A percentile compares a stretch with the other conserved stretches of the same genome.
Evolutionary conservation across 2,329 filamentous ascomycete species (phyloP).

Genomic region (Chaetothyriales sp.): DNA sequence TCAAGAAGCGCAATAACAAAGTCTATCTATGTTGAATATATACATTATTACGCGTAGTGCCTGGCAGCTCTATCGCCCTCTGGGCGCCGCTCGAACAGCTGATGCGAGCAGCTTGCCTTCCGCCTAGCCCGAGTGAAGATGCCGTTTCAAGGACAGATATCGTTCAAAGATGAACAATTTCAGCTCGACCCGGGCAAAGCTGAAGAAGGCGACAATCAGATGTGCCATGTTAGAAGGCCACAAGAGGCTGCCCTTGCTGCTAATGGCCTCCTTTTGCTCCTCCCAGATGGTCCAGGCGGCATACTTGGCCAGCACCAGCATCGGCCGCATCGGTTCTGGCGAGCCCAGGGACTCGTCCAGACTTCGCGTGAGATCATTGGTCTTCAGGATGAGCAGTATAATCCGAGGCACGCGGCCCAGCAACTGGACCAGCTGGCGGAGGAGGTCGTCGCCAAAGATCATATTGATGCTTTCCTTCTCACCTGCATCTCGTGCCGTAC

Average conservation of each 20-base stretch:
- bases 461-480: constrained; percentile 81
- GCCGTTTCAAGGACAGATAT: constrained; percentile 38
- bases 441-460: constrained; percentile 72
- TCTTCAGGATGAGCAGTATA: constrained; percentile 91
- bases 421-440: constrained; percentile 76
- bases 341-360: constrained; percentile 66
- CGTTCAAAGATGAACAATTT: constrained; percentile 47
- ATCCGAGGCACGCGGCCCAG: constrained; percentile 80
- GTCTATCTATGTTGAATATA: no score
- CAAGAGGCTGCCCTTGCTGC: constrained; percentile 36
- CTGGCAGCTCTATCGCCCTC: no score
- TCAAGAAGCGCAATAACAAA: no score
- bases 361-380: constrained; percentile 87
- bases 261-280: constrained; percentile 41
- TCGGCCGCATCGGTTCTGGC: constrained; percentile 46
- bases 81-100: no score
- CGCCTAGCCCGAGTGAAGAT: constrained; percentile 30
- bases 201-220: constrained; percentile 40
- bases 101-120: no score
- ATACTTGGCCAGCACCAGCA: constrained; percentile 52
- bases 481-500: constrained; percentile 47
- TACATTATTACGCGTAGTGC: no score
- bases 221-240: constrained; percentile 39
- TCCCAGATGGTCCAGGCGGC: constrained; percentile 50
- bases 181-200: constrained; percentile 42